Conservation (phyloP, 1,139 yeast species). For the Hansenula anomala region DNA sequence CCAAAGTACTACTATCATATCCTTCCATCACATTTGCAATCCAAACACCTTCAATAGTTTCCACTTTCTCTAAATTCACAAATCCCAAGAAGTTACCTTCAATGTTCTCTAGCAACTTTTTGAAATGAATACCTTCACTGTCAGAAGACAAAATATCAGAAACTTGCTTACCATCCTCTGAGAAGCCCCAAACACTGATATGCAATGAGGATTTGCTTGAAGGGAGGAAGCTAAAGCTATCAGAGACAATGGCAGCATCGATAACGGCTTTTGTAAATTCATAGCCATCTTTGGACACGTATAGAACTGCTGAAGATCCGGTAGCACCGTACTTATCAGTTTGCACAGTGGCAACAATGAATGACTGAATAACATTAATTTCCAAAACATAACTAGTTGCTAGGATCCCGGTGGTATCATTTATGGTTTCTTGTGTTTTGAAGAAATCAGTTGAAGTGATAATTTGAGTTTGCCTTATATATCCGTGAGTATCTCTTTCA, state of each 20-base stretch:
- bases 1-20: constrained; percentile 11
- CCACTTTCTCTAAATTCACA: constrained; percentile 43
- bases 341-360: constrained; percentile 47
- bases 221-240: constrained; percentile 47
- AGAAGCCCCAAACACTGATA: constrained; percentile 39
- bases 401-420: constrained; percentile 30
- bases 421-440: constrained; percentile 30
- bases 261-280: constrained; percentile 50
- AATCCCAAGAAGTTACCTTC: constrained; percentile 34
- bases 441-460: constrained; percentile 53
- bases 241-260: constrained; percentile 36
- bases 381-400: constrained; percentile 35
- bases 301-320: constrained; percentile 39
- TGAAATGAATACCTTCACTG: constrained; percentile 56
- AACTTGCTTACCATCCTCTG: constrained; percentile 14
- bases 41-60: constrained; percentile 70
- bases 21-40: constrained; percentile 42
- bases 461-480: constrained; percentile 38
- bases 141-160: constrained; percentile 54
- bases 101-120: constrained; percentile 40
- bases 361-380: constrained; percentile 44
- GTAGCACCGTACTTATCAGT: constrained; percentile 39
- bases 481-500: constrained; percentile 39
- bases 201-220: constrained; percentile 55
- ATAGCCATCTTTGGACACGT: constrained; percentile 55